A percentile compares a stretch with the other conserved stretches of the same genome.
Conservation (phyloP, 345 rosid genomes). For the Kandelia obovata region DNA sequence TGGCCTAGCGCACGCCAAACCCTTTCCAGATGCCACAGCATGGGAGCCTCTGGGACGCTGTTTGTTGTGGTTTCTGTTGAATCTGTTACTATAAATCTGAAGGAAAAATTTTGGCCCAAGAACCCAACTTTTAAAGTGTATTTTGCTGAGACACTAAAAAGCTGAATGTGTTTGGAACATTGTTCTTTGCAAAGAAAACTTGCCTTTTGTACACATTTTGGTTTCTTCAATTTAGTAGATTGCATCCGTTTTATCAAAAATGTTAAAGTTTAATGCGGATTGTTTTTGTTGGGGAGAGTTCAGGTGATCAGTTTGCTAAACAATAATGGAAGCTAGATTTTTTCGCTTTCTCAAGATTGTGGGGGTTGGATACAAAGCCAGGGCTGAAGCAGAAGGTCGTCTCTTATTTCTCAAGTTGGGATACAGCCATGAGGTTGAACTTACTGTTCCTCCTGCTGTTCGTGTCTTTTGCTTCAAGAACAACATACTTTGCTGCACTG, state of each 20-base stretch:
- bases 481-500: constrained; percentile 84
- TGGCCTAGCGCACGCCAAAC: too few species aligned
- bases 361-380: constrained; percentile 84
- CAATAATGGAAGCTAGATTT: constrained; percentile 58
- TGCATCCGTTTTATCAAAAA: neutral
- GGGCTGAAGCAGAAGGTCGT: constrained; percentile 63
- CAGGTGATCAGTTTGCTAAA: constrained; percentile 3
- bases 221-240: neutral
- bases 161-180: neutral
- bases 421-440: constrained; percentile 83
- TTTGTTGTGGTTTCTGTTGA: too few species aligned
- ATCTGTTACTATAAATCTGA: too few species aligned
- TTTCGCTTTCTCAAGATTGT: constrained; percentile 69
- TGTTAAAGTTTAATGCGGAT: too few species aligned
- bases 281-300: neutral
- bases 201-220: neutral
- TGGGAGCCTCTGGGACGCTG: too few species aligned
- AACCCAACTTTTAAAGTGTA: too few species aligned
- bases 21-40: too few species aligned
- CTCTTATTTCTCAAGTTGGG: constrained; percentile 66
- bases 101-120: too few species aligned
- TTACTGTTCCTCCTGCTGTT: constrained; percentile 70
- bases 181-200: neutral
- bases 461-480: constrained; percentile 84
- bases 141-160: too few species aligned